Evolutionary conservation across 768 basidiomycete genomes (phyloP), one percentile per base, ranked within the genome.

Genomic region (Tricholoma flavovirens): DNA sequence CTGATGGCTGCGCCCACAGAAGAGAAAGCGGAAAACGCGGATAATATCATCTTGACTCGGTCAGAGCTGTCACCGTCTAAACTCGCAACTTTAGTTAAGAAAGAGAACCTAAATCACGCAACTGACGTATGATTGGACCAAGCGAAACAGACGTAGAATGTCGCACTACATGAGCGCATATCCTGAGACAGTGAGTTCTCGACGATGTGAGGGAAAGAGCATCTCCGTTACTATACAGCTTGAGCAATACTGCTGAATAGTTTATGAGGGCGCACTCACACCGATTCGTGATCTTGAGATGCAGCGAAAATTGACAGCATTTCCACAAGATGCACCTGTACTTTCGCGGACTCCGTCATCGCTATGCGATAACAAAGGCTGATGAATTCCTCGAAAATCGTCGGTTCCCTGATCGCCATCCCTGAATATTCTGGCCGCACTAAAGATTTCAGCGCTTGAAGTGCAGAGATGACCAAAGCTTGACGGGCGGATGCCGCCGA

Each of bases 341-440:
- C 80, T 0, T 64, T 73, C 1, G 90, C 84, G 0, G 85, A 75
- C 65, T 96, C 94, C 0, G 89, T 90, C 80, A 98, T 84, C 0
- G 88, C 91, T 71, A 98, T 83, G 5, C 96, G 83, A 66, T 96
- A 93, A 66, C 87, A 92, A 4, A 98, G 74, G 48, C 86, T 87
- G 61, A 88, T 83, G 43, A 98, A 84, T 70, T 99, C 96, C 48
- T 93, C 91, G 65, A 96, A 96, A 24, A 92, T 82, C 0, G 84
- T 79, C 2, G 87, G 85, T 36, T 95, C 88, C 56, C 89, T 76
- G 32, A 98, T 79, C 0, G 87, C 90, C 26, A 79, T 82, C 1
- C 96, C 96, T 1, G 87, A 82, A 64, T 92, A 90, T 58, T 88
- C 83, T 0, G 87, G 86, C 26, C 80, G 75, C 3, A 97, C 85